Evolutionary conservation across 2,329 filamentous ascomycete species (phyloP).

Genomic region (Hypomyces rosellus): DNA sequence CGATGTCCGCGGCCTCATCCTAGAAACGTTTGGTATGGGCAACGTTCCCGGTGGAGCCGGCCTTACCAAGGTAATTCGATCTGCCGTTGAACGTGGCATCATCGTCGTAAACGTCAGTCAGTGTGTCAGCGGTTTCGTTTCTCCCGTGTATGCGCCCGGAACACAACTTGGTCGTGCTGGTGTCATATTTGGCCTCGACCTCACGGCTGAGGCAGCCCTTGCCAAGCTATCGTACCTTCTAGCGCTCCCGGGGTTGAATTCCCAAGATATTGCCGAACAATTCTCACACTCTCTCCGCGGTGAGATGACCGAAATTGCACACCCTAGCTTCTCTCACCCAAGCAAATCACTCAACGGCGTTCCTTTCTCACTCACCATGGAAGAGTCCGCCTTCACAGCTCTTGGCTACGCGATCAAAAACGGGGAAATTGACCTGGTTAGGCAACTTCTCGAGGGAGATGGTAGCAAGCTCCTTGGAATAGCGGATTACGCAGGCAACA

Average conservation of each 20-base stretch:
- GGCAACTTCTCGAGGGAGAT: constrained; percentile 61
- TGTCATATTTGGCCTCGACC: constrained; percentile 81
- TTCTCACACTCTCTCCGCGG: constrained; percentile 76
- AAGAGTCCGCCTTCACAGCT: constrained; percentile 64
- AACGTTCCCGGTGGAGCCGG: constrained; percentile 79
- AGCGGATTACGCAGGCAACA: constrained; percentile 77
- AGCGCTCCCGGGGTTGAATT: constrained; percentile 56
- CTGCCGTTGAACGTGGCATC: constrained; percentile 72
- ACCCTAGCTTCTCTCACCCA: constrained; percentile 71
- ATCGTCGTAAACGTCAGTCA: constrained; percentile 90
- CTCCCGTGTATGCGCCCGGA: constrained; percentile 69
- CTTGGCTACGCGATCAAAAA: constrained; percentile 75
- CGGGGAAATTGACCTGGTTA: constrained; percentile 59
- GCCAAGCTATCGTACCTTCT: constrained; percentile 87
- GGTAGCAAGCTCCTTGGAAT: constrained; percentile 63
- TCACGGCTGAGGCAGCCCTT: constrained; percentile 85
- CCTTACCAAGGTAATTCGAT: constrained; percentile 69
- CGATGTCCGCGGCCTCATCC: constrained; percentile 71
- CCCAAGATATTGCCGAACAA: constrained; percentile 57
- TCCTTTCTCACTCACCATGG: constrained; percentile 36
- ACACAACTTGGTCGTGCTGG: constrained; percentile 75
- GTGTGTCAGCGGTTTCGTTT: constrained; percentile 72
- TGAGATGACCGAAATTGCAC: constrained; percentile 72
- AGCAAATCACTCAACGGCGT: constrained; percentile 43
- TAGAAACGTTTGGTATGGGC: constrained; percentile 90